These are phyloP conservation scores for Saturnispora diversa DNA, from an alignment of 805 yeast species.

Conservation along the genomic window DNA sequence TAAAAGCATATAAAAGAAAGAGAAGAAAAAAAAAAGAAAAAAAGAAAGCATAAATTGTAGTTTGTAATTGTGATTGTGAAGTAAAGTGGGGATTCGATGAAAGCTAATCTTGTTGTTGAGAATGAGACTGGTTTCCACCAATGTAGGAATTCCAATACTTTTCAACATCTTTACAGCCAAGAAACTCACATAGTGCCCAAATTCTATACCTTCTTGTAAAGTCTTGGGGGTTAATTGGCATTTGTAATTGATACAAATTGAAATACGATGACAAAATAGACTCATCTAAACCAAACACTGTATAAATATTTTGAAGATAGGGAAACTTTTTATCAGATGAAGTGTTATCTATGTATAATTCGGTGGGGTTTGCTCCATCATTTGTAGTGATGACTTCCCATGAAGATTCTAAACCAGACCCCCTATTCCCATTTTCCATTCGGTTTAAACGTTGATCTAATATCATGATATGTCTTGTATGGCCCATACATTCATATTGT, in stretches of 20 bases:
- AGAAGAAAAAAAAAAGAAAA: no score
- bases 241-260: conserved; percentile 6
- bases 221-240: conserved; percentile 5
- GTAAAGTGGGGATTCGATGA: no score
- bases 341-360: conserved; percentile 3
- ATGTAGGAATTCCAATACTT: conserved; percentile 23
- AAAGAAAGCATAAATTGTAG: no score
- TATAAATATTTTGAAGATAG: conserved; percentile 20
- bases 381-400: conserved; percentile 25
- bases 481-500: conserved; percentile 15
- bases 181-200: conserved; percentile 23
- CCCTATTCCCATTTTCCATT: conserved; percentile 22
- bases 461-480: conserved; percentile 18
- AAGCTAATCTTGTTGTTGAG: not conserved
- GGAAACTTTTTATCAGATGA: conserved; percentile 16
- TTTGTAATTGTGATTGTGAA: no score
- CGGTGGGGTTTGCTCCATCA: conserved; percentile 22
- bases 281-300: conserved; percentile 17
- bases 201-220: conserved; percentile 15
- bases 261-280: conserved; percentile 1
- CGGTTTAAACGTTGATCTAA: conserved; percentile 26
- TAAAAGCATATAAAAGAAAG: no score
- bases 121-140: not conserved
- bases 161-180: conserved; percentile 28
- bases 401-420: conserved; percentile 26